These are phyloP conservation scores for Vitis hybrid DNA, from an alignment of 177 flowering plant species.

Conservation along the genomic window DNA sequence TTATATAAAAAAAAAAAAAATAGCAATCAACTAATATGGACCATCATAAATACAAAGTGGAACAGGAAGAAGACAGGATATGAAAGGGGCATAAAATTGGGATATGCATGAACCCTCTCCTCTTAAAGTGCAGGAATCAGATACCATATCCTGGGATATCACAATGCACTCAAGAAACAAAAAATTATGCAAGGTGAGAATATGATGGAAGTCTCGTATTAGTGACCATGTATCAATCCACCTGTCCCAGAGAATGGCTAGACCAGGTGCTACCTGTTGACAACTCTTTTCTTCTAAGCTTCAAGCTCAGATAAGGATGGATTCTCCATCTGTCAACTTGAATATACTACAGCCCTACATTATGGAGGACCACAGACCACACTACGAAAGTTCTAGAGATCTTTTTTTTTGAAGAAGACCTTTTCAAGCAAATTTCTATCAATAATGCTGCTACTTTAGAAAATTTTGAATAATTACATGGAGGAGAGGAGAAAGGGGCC, in stretches of 20 bases:
- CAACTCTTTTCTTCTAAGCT: slow-evolving; percentile 22
- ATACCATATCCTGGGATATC: slow-evolving; percentile 14
- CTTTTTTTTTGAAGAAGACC: too few species aligned
- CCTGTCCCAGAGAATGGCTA: slow-evolving; percentile 25
- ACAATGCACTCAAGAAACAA: slow-evolving; percentile 6
- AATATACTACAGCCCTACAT: slow-evolving; percentile 20
- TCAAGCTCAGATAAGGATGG: slow-evolving; percentile 11
- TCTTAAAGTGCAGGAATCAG: slow-evolving; percentile 18
- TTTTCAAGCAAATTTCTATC: too few species aligned
- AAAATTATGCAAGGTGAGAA: slow-evolving; percentile 10
- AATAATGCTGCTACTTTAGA: too few species aligned
- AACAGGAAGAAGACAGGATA: neutral
- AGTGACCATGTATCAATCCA: neutral
- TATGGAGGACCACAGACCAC: slow-evolving; percentile 23
- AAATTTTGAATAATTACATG: too few species aligned
- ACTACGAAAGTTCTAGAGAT: neutral
- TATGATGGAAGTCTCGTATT: slow-evolving; percentile 1
- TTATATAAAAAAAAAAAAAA: too few species aligned
- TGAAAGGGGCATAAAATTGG: neutral
- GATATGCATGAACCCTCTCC: slow-evolving; percentile 1
- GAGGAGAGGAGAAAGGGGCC: too few species aligned
- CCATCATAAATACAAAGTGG: neutral
- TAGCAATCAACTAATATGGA: neutral
- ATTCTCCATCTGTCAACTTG: slow-evolving; percentile 13
- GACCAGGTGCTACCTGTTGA: slow-evolving; percentile 12